Evolutionary conservation across 2,329 filamentous ascomycete genomes (phyloP), one percentile per base, ranked within the genome.

Genomic region (Phaeophleospora eucalypticola): DNA sequence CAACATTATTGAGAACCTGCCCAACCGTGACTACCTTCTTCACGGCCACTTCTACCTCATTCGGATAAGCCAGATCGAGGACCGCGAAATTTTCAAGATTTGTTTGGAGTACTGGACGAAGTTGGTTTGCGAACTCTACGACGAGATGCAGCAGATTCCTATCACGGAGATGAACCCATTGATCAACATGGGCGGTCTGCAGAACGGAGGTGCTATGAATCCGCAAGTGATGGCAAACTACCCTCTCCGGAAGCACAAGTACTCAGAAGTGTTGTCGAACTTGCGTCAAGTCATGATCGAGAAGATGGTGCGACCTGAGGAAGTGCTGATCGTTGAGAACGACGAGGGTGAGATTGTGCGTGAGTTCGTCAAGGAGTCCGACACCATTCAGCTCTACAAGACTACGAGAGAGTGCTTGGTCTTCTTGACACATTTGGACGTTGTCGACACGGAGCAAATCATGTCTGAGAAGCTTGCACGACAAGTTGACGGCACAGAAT

Each of bases 101-200:
- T 95, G 88, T 66, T 76, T 98, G 53, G 94, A 98, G 68, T 98
- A 98, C 74, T 98, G 93, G 93, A 93, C 94, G 32, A 97, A 96
- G 71, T 79, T 97, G 41, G 94, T 98, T 4, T 91, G 95, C 64
- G 93, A 97, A 70, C 80, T 98, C 17, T 98, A 97, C 67, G 93
- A 98, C 67, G 93, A 98, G 74, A 96, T 97, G 90, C 93, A 98
- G 70, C 82, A 89, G 54, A 82, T 97, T 2, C 94, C 93, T 6
- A 87, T 97, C 58, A 89, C 87, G 43, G 93, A 98, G 60, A 77
- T 93, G 61, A 96, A 95, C 66, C 89, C 93, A 9, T 78, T 98
- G 15, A 80, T 95, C 62, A 86, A 82, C 61, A 86, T 94, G 74
- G 82, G 84, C 12, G 81, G 83, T 40, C 73, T 90, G 46, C 79